Evolutionary conservation across 177 flowering plant genomes (phyloP), one percentile per base, ranked within the genome.

Genomic region (Vitis hybrid): DNA sequence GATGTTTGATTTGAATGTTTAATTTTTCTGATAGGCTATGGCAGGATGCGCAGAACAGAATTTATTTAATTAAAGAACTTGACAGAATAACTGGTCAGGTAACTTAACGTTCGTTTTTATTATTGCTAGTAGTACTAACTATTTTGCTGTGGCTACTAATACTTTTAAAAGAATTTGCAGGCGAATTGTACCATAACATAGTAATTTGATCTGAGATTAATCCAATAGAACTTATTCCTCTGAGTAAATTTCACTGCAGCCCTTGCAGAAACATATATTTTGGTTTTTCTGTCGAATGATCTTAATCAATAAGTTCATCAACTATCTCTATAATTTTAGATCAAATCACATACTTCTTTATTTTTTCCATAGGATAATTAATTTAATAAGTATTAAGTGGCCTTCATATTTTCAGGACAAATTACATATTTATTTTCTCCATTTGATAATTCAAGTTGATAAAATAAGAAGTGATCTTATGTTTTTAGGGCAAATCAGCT

Each of bases 21-120:
- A 45, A 39, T 74, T 64, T 19, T 62, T 15, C 51, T 56, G 60
- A 33, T 56, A 94, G 99, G 56, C 76, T 94, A 55, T 94, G 98
- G 99, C 97, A 91, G 84, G 99, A 94, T 72, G 81, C 99, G 7
- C 79, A 94, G 78, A 85, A 83, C 71, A 83, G 99, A 72, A 94
- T 90, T 64, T 86, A 85, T 75, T 76, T 93, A 64, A 88, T 89
- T n/a, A 90, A 91, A 39, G 94, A 94, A 86, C 91, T 93, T 50
- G 99, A 94, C 74, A 85, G 86, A 74, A 83, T 87, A 55, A 93
- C 94, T 74, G 99, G 98, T 18, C 90, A 87, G 88, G 99, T 93
- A 75, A 58, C 3, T 13, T 58, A 2, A 14, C 12, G 22, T 60
- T 49, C 12, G 57, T 48, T 33, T 62, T 56, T 14, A 10, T 14